Conservation (phyloP, 208 protist species). For the Vickermania ingenoplastis region DNA sequence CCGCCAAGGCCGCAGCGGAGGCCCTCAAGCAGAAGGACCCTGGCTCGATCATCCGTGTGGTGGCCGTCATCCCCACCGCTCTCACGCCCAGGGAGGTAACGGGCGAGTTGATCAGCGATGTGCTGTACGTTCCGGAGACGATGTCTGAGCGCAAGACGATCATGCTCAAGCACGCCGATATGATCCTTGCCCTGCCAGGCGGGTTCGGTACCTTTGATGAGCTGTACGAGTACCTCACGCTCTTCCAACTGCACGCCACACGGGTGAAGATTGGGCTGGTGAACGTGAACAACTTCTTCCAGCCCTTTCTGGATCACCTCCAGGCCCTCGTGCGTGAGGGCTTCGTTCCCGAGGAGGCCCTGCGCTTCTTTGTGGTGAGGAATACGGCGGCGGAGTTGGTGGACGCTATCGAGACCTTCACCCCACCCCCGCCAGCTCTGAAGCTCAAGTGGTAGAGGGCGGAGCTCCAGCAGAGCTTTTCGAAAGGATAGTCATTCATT, state of each 20-base stretch:
- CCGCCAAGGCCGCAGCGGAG: constrained; percentile 11
- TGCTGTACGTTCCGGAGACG: constrained; percentile 49
- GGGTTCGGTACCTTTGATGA: constrained; percentile 81
- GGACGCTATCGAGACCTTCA: constrained; percentile 28
- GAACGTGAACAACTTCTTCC: constrained; percentile 64
- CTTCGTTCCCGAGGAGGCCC: no score
- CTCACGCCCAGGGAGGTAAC: constrained; percentile 48
- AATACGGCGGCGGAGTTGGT: constrained; percentile 37
- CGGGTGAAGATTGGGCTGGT: constrained; percentile 63
- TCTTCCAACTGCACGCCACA: constrained; percentile 71
- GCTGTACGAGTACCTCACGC: constrained; percentile 70
- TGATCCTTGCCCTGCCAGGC: constrained; percentile 63
- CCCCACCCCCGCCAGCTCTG: constrained; percentile 19
- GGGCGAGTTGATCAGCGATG: constrained; percentile 37
- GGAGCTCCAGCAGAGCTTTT: no score
- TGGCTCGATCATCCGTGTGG: constrained; percentile 19
- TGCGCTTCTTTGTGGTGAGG: constrained; percentile 30
- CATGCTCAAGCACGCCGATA: constrained; percentile 63
- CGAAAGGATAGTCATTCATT: no score
- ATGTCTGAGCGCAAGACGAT: constrained; percentile 85
- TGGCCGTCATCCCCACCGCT: constrained; percentile 49
- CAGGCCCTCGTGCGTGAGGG: constrained; percentile 47
- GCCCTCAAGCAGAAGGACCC: constrained; percentile 12
- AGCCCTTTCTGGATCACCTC: constrained; percentile 46
- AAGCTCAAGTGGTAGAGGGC: constrained; percentile 25